These are phyloP conservation scores for Colletotrichum brevisporum DNA, from an alignment of 2,329 filamentous ascomycete genomes.

Conservation along the genomic window DNA sequence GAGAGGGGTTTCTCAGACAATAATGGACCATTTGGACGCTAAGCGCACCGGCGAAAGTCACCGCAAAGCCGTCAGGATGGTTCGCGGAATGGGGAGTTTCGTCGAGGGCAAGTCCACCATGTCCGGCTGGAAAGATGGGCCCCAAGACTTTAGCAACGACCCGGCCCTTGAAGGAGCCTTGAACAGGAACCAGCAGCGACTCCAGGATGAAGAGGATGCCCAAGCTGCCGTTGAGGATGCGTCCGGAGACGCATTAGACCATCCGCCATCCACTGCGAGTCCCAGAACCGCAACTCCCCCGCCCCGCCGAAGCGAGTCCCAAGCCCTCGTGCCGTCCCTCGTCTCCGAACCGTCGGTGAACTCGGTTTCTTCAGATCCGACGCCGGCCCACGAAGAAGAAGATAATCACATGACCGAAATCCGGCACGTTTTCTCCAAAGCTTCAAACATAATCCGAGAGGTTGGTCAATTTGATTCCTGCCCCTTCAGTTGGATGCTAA, in stretches of 20 bases:
- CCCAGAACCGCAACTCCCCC: too few relatives aligned
- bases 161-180: conserved; percentile 37
- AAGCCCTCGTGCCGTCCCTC: too few relatives aligned
- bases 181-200: conserved; percentile 39
- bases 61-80: conserved; percentile 53
- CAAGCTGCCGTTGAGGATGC: conserved; percentile 43
- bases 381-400: neutral
- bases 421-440: conserved; percentile 56
- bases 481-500: neutral
- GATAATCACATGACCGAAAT: conserved; percentile 13
- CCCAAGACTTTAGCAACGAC: conserved; percentile 14
- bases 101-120: conserved; percentile 51
- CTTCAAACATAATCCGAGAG: conserved; percentile 58
- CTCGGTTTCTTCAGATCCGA: conserved; percentile 48
- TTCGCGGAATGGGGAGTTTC: conserved; percentile 52
- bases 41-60: conserved; percentile 46
- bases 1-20: conserved; percentile 45
- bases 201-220: conserved; percentile 35
- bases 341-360: neutral
- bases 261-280: neutral
- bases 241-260: neutral
- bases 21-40: conserved; percentile 55
- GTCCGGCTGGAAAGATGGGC: conserved; percentile 43
- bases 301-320: too few relatives aligned
- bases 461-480: neutral